Conservation (phyloP, 2,329 filamentous ascomycete species). For the Calonectria montana region DNA sequence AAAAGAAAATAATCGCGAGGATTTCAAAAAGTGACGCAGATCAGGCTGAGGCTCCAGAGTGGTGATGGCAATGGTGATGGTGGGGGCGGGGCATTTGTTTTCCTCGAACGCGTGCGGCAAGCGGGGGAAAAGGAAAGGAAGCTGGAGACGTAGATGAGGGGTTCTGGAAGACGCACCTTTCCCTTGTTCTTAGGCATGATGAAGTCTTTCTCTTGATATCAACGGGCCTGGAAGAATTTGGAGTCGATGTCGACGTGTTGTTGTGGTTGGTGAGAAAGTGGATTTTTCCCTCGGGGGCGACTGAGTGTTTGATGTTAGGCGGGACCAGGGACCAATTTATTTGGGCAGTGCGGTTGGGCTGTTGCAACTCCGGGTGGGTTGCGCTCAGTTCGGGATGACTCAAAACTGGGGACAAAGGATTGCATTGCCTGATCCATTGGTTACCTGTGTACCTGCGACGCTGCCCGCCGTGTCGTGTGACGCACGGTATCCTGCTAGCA, state of each 20-base stretch:
- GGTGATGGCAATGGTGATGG: conserved; percentile 32
- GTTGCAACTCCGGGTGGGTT: conserved; percentile 16
- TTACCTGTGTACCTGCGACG: neutral
- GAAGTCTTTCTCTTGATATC: conserved; percentile 29
- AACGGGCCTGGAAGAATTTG: conserved; percentile 15
- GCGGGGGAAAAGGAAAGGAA: conserved; percentile 6
- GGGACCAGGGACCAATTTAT: conserved; percentile 20
- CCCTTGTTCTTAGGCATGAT: conserved; percentile 99
- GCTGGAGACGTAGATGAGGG: conserved; percentile 11
- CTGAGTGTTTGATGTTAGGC: conserved; percentile 14
- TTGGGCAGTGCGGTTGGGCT: conserved; percentile 28
- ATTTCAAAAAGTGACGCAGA: neutral
- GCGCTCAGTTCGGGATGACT: conserved; percentile 2
- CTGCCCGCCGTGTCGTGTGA: neutral
- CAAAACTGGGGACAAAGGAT: conserved; percentile 11
- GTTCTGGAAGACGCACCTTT: conserved; percentile 74
- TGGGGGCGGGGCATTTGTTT: conserved; percentile 45
- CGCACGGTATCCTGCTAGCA: conserved; percentile 28
- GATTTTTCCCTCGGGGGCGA: conserved; percentile 38
- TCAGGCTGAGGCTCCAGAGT: neutral
- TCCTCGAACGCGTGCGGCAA: conserved; percentile 1
- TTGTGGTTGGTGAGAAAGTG: conserved; percentile 40
- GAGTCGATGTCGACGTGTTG: conserved; percentile 40
- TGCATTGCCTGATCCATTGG: conserved; percentile 4
- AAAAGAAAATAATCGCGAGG: neutral